Percentiles rank a stretch among this genome's conserved stretches.
Conservation (phyloP, 176 grass and related monocot genomes). For the Carex cristatella region DNA sequence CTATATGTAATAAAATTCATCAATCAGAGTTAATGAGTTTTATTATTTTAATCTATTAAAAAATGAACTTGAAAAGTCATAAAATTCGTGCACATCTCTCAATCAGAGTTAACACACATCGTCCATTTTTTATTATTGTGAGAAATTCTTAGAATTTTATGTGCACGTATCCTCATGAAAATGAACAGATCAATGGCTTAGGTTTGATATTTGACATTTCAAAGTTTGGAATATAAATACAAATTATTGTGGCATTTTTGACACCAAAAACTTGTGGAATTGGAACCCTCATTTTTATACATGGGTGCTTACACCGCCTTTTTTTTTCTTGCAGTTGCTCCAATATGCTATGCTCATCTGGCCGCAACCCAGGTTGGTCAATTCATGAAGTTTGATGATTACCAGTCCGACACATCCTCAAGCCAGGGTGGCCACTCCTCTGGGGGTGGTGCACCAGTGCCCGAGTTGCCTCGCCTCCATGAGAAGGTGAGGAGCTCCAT, state of each 20-base stretch:
- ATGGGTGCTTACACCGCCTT: neutral
- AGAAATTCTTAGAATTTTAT: neutral
- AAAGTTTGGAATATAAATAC: too few species aligned
- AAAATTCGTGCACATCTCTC: too few species aligned
- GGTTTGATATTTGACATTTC: too few species aligned
- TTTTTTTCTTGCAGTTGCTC: conserved; percentile 62
- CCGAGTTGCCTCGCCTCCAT: conserved; percentile 68
- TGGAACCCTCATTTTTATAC: neutral
- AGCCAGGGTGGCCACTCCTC: conserved; percentile 52
- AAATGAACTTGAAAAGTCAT: too few species aligned
- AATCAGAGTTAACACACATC: too few species aligned
- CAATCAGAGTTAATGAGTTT: too few species aligned
- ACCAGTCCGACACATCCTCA: conserved; percentile 49
- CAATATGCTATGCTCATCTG: conserved; percentile 72
- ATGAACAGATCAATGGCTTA: too few species aligned
- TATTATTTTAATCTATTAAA: too few species aligned
- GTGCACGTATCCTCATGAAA: neutral
- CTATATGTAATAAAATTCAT: too few species aligned
- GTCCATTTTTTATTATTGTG: too few species aligned
- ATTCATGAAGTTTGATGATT: conserved; percentile 84
- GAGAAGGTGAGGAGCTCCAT: conserved; percentile 64
- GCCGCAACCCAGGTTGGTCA: conserved; percentile 68
- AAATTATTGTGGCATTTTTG: too few species aligned
- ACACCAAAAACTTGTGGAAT: too few species aligned
- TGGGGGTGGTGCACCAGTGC: conserved; percentile 29